A percentile compares a stretch with the other conserved stretches of the same genome.
Conservation (phyloP, 2,329 filamentous ascomycete species). For the Fusarium sp. region DNA sequence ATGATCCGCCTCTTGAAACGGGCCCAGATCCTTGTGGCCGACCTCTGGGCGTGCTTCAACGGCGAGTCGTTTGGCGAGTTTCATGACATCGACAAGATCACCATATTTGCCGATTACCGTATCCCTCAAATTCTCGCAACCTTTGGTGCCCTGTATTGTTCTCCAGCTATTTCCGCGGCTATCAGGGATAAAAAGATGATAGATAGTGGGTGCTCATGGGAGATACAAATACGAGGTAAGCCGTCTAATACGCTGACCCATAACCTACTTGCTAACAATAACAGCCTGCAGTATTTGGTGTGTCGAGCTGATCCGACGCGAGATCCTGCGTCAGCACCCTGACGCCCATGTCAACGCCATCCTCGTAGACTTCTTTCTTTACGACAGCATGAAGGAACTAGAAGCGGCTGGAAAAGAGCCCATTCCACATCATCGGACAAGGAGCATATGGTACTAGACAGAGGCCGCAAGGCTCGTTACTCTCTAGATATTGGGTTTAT, state of each 20-base stretch:
- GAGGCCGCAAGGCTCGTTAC: conserved; percentile 16
- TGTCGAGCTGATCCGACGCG: conserved; percentile 84
- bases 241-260: background rate
- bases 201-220: conserved; percentile 78
- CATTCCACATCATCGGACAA: conserved; percentile 83
- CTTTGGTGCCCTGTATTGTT: conserved; percentile 85
- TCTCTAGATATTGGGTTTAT: conserved; percentile 19
- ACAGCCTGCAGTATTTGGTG: conserved; percentile 94
- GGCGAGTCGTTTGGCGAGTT: conserved; percentile 84
- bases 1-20: conserved; percentile 88
- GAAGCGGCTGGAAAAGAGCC: conserved; percentile 71
- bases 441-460: conserved; percentile 90
- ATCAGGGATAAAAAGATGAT: conserved; percentile 74
- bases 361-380: conserved; percentile 96
- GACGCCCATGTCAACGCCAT: conserved; percentile 83
- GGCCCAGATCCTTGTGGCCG: conserved; percentile 94
- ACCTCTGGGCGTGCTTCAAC: conserved; percentile 95
- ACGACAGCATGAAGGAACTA: conserved; percentile 90
- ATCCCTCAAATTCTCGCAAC: conserved; percentile 92
- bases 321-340: conserved; percentile 80
- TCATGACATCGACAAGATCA: conserved; percentile 91
- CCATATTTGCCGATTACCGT: conserved; percentile 98
- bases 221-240: conserved; percentile 85
- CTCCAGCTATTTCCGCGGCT: conserved; percentile 78
- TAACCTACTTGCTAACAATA: conserved; percentile 9